A percentile compares a stretch with the other conserved stretches of the same genome.
Conservation (phyloP, 2,329 filamentous ascomycete genomes). For the Cadophora luteo-olivacea region DNA sequence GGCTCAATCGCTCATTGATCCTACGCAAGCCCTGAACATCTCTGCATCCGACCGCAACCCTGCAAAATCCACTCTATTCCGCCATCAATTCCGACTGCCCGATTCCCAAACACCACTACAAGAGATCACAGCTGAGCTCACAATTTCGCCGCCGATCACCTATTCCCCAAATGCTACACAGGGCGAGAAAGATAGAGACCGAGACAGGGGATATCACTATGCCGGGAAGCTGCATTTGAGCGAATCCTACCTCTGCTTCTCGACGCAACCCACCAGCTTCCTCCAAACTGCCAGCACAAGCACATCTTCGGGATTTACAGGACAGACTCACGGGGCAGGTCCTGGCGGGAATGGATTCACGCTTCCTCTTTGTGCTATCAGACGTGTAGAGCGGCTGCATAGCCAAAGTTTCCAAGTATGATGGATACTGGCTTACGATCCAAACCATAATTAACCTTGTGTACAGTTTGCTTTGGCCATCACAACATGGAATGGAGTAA, state of each 20-base stretch:
- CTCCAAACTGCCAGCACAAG: slow-evolving; percentile 78
- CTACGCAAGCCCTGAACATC: slow-evolving; percentile 76
- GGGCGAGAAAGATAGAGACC: slow-evolving; percentile 71
- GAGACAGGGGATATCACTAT: slow-evolving; percentile 82
- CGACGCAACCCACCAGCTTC: slow-evolving; percentile 90
- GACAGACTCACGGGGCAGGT: slow-evolving; percentile 90
- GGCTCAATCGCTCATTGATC: slow-evolving; percentile 94
- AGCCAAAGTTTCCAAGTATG: slow-evolving; percentile 82
- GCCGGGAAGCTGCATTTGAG: slow-evolving; percentile 91
- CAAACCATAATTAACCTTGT: slow-evolving; percentile 33
- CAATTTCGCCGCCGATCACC: slow-evolving; percentile 69
- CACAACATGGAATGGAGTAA: slow-evolving; percentile 88
- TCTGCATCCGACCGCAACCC: slow-evolving; percentile 80
- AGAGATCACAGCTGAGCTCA: slow-evolving; percentile 96
- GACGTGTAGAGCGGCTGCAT: slow-evolving; percentile 89
- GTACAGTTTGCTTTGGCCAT: slow-evolving; percentile 85
- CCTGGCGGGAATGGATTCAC: slow-evolving; percentile 96
- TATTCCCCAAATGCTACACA: slow-evolving; percentile 63
- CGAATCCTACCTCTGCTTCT: slow-evolving; percentile 96
- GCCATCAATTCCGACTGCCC: slow-evolving; percentile 94
- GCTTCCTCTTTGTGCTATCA: slow-evolving; percentile 87
- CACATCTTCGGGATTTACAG: slow-evolving; percentile 84
- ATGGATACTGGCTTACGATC: slow-evolving; percentile 10
- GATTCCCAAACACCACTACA: slow-evolving; percentile 90
- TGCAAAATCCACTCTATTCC: slow-evolving; percentile 91